phyloP scores from a whole-genome alignment of 2,329 filamentous ascomycete genomes.

The Podosphaera xanthii region DNA sequence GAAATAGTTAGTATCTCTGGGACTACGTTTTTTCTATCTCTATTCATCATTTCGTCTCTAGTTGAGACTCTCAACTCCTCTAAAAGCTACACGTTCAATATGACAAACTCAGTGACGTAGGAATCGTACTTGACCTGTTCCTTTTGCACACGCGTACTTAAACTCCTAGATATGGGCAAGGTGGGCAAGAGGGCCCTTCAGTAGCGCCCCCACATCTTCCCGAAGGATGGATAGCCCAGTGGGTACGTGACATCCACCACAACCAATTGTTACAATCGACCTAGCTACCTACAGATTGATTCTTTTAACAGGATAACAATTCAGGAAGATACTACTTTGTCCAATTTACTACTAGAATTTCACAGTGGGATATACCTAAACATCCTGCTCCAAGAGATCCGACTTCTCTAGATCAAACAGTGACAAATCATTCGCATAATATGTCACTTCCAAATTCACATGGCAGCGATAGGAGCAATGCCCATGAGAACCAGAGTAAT shows the following conservation, averaged over 20 bases:
- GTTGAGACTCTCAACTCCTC: too few relatives aligned
- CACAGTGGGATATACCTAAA: conserved; percentile 53
- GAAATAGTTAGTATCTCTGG: too few relatives aligned
- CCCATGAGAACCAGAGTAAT: conserved; percentile 37
- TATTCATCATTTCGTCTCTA: too few relatives aligned
- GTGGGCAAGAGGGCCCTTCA: conserved; percentile 16
- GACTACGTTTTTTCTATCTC: too few relatives aligned
- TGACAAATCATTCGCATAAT: conserved; percentile 29
- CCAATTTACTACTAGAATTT: conserved; percentile 46
- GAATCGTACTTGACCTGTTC: too few relatives aligned
- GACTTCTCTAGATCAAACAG: conserved; percentile 23
- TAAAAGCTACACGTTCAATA: too few relatives aligned
- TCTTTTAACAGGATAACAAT: conserved; percentile 22
- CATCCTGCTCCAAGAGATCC: conserved; percentile 25
- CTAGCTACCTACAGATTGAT: too few relatives aligned
- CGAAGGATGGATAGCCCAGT: conserved; percentile 46
- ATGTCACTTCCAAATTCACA: conserved; percentile 30
- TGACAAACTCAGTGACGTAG: too few relatives aligned
- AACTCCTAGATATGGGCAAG: too few relatives aligned
- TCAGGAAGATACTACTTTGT: conserved; percentile 49
- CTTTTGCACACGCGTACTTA: too few relatives aligned
- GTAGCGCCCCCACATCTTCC: conserved; percentile 32
- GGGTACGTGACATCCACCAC: conserved; percentile 16
- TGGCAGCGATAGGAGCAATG: conserved; percentile 35
- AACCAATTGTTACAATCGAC: too few relatives aligned